Evolutionary conservation across 257 asterid genomes (phyloP).

Genomic region (Misopates orontium): DNA sequence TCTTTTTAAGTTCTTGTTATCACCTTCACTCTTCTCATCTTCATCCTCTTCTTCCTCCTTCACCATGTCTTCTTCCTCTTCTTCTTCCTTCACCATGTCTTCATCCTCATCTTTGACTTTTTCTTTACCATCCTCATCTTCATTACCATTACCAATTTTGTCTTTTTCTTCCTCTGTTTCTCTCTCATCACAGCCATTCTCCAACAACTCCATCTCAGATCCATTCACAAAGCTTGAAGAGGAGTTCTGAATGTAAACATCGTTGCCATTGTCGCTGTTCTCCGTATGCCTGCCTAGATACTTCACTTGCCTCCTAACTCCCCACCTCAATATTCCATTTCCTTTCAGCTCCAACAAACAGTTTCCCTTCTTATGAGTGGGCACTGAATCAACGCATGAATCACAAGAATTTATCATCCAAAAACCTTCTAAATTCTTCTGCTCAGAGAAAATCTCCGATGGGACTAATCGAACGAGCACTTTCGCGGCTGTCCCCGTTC

Average conservation of each 20-base stretch:
- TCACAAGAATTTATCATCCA: slow-evolving; percentile 49
- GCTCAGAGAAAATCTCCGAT: slow-evolving; percentile 42
- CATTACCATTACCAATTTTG: slow-evolving; percentile 28
- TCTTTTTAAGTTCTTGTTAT: slow-evolving; percentile 53
- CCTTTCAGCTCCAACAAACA: slow-evolving; percentile 56
- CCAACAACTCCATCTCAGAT: slow-evolving; percentile 27
- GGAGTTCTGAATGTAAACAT: slow-evolving; percentile 36
- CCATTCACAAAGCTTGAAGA: slow-evolving; percentile 51
- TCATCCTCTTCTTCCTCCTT: slow-evolving; percentile 32
- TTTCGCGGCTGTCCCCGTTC: slow-evolving; percentile 46
- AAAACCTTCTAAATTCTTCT: slow-evolving; percentile 56
- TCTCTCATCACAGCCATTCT: slow-evolving; percentile 26
- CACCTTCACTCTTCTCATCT: slow-evolving; percentile 31
- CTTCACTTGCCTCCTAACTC: slow-evolving; percentile 71
- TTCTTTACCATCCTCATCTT: slow-evolving; percentile 17
- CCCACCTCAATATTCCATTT: slow-evolving; percentile 82
- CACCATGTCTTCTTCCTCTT: slow-evolving; percentile 35
- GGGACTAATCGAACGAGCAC: slow-evolving; percentile 64
- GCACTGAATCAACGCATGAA: slow-evolving; percentile 23
- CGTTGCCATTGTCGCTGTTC: slow-evolving; percentile 21
- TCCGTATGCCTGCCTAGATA: slow-evolving; percentile 71
- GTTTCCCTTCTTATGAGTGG: slow-evolving; percentile 35
- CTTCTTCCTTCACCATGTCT: slow-evolving; percentile 30
- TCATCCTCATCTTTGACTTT: slow-evolving; percentile 19
- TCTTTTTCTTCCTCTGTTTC: slow-evolving; percentile 14